phyloP scores from a whole-genome alignment of 2,329 filamentous ascomycete genomes.

The Tolypocladium tundrense region DNA sequence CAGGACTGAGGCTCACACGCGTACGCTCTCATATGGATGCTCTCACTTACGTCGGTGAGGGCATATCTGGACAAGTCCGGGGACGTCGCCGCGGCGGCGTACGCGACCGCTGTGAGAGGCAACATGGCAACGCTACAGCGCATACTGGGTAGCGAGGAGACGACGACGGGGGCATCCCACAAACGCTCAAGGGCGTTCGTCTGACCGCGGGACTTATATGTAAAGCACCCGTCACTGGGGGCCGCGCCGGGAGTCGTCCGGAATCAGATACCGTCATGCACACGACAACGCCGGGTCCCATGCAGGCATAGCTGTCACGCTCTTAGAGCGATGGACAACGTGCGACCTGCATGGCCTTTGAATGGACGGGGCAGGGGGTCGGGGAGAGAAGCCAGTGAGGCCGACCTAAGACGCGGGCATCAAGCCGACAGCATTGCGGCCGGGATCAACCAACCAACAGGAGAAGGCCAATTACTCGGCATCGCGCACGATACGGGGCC shows the following conservation, averaged over 20 bases:
- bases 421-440: neutral
- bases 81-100: neutral
- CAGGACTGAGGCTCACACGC: neutral
- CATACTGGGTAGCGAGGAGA: neutral
- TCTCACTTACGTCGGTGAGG: constrained; percentile 20
- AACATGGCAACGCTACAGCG: neutral
- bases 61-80: constrained; percentile 22
- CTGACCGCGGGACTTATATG: neutral
- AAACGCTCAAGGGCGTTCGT: neutral
- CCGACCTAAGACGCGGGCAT: neutral
- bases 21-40: neutral
- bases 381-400: neutral
- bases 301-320: neutral
- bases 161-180: neutral
- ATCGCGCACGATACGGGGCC: neutral
- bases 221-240: neutral
- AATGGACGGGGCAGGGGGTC: neutral
- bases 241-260: neutral
- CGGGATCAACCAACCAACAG: neutral
- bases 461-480: neutral
- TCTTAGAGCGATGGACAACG: neutral
- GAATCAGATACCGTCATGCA: neutral
- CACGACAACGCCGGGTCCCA: neutral
- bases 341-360: neutral
- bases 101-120: neutral